These are phyloP conservation scores for Backusella circina DNA, from an alignment of 192 early-diverging fungal species.

Conservation along the genomic window DNA sequence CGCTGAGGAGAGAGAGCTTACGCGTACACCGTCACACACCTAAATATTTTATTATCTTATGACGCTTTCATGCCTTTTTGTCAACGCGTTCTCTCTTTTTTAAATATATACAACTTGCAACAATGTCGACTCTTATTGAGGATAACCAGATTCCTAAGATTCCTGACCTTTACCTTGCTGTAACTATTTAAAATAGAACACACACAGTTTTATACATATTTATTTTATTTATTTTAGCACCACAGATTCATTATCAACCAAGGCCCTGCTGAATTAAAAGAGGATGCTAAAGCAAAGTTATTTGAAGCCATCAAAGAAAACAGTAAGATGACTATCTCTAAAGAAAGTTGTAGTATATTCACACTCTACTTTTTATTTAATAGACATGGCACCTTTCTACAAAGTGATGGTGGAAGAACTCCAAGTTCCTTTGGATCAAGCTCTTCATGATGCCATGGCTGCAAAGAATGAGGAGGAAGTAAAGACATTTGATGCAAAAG, in stretches of 20 bases:
- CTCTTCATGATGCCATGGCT: slow-evolving; percentile 49
- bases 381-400: slow-evolving; percentile 91
- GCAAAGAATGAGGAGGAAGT: slow-evolving; percentile 76
- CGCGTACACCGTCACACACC: slow-evolving; percentile 3
- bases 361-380: not conserved
- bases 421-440: slow-evolving; percentile 52
- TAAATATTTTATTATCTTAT: not conserved
- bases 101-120: not conserved
- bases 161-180: slow-evolving; percentile 83
- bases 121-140: slow-evolving; percentile 40
- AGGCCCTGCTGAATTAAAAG: slow-evolving; percentile 66
- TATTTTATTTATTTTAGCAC: slow-evolving; percentile 39
- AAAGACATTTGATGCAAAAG: slow-evolving; percentile 74
- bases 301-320: slow-evolving; percentile 76
- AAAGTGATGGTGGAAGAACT: slow-evolving; percentile 59
- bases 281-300: slow-evolving; percentile 66
- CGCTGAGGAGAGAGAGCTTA: not conserved
- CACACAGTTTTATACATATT: not conserved
- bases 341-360: not conserved
- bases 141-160: slow-evolving; percentile 73
- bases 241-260: slow-evolving; percentile 74
- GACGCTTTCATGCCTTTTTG: not conserved
- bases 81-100: slow-evolving; percentile 3
- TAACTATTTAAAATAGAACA: slow-evolving; percentile 2
- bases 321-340: slow-evolving; percentile 52